Percentiles rank a stretch among this genome's conserved stretches.
Conservation (phyloP, 495 filamentous ascomycete genomes). For the Thermothielavioides terrestris region DNA sequence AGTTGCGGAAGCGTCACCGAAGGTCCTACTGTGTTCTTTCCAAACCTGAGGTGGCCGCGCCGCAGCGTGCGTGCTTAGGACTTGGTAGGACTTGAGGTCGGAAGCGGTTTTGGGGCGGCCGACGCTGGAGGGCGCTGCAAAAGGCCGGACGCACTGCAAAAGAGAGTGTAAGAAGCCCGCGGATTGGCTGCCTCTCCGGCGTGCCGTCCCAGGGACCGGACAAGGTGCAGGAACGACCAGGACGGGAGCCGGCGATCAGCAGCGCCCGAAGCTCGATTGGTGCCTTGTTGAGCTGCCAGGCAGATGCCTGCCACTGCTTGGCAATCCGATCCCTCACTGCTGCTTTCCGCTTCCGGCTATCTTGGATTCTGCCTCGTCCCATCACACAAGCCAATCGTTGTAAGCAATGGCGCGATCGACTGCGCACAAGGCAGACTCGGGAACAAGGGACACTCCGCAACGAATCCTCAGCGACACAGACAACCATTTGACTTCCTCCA, state of each 20-base stretch:
- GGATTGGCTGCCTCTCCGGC: constrained; percentile 25
- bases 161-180: background rate
- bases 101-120: constrained; percentile 3
- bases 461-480: too few species aligned
- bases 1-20: constrained; percentile 14
- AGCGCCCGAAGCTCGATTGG: too few species aligned
- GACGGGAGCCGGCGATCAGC: too few species aligned
- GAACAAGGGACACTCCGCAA: too few species aligned
- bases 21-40: constrained; percentile 14
- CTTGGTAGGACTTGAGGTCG: constrained; percentile 23
- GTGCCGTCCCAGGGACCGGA: background rate
- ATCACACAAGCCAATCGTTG: too few species aligned
- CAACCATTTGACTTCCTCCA: too few species aligned
- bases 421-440: background rate
- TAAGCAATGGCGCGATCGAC: background rate
- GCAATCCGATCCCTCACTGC: background rate
- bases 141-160: too few species aligned
- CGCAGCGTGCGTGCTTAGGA: constrained; percentile 9
- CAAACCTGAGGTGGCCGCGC: constrained; percentile 1
- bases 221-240: background rate
- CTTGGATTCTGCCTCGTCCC: constrained; percentile 1
- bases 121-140: constrained; percentile 16
- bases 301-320: constrained; percentile 9
- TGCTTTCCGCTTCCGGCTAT: constrained; percentile 2
- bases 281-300: background rate